These are phyloP conservation scores for Macrolepiota albuminosa DNA, from an alignment of 768 basidiomycete species.

Conservation along the genomic window DNA sequence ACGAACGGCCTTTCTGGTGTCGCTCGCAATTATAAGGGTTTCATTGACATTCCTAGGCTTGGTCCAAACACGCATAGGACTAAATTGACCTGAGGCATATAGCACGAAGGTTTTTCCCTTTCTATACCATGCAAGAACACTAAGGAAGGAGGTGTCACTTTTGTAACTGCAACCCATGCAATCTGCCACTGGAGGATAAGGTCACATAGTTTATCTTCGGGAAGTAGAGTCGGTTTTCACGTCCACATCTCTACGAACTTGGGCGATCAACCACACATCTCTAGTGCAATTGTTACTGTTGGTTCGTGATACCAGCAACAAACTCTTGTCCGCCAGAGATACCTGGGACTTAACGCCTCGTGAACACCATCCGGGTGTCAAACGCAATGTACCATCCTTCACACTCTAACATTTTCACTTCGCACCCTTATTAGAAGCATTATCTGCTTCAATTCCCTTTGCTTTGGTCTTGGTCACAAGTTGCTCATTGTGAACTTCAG, in stretches of 20 bases:
- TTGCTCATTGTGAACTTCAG: slow-evolving; percentile 46
- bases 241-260: slow-evolving; percentile 22
- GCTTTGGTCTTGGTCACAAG: slow-evolving; percentile 20
- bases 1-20: slow-evolving; percentile 25
- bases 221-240: slow-evolving; percentile 28
- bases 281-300: slow-evolving; percentile 39
- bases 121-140: slow-evolving; percentile 25
- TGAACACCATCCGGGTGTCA: slow-evolving; percentile 34
- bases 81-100: neutral
- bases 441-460: slow-evolving; percentile 2
- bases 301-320: slow-evolving; percentile 40
- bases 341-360: slow-evolving; percentile 44
- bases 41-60: neutral
- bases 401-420: slow-evolving; percentile 30
- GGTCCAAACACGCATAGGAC: neutral
- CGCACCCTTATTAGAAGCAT: slow-evolving; percentile 41
- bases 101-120: slow-evolving; percentile 12
- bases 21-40: slow-evolving; percentile 19
- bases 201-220: slow-evolving; percentile 47
- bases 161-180: slow-evolving; percentile 33
- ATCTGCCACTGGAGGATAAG: slow-evolving; percentile 48
- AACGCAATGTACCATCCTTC: slow-evolving; percentile 40
- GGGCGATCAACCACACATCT: slow-evolving; percentile 39
- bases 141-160: slow-evolving; percentile 38
- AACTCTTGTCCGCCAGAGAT: slow-evolving; percentile 41